Percentiles rank a stretch among this genome's conserved stretches.
Evolutionary conservation across 352 stramenopile genomes (phyloP).

Genomic region (Phytophthora multivora): DNA sequence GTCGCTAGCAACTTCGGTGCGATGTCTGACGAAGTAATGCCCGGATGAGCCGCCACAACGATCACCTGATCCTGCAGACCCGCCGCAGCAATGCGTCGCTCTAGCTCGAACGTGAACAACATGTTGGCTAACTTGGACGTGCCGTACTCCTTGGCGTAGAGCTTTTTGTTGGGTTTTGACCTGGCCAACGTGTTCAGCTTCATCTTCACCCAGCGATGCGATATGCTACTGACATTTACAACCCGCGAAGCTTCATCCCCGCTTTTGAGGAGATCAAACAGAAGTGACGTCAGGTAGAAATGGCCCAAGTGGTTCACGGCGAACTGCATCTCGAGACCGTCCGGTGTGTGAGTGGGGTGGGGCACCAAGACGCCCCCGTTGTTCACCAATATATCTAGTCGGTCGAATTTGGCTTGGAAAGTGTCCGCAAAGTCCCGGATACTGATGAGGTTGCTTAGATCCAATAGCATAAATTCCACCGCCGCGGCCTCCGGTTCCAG

Average conservation of each 20-base stretch:
- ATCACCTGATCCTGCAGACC: constrained; percentile 33
- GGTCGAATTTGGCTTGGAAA: constrained; percentile 45
- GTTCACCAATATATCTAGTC: constrained; percentile 60
- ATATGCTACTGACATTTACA: constrained; percentile 47
- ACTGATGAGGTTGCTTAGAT: constrained; percentile 47
- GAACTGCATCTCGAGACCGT: constrained; percentile 64
- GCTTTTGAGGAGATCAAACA: constrained; percentile 53
- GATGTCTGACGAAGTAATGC: constrained; percentile 38
- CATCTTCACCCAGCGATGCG: constrained; percentile 34
- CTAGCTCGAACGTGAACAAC: constrained; percentile 54
- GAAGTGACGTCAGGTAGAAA: constrained; percentile 56
- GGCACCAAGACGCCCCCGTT: constrained; percentile 60
- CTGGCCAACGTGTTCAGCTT: constrained; percentile 35
- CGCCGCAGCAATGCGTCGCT: constrained; percentile 31
- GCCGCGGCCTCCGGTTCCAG: constrained; percentile 4
- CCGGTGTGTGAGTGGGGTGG: constrained; percentile 33
- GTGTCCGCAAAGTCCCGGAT: constrained; percentile 37
- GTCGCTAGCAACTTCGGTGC: constrained; percentile 30
- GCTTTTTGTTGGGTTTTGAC: constrained; percentile 31
- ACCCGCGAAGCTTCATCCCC: constrained; percentile 27
- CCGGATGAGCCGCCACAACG: constrained; percentile 38
- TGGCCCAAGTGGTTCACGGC: constrained; percentile 66
- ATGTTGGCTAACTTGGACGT: constrained; percentile 53
- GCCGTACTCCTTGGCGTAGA: constrained; percentile 53
- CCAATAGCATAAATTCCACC: constrained; percentile 50